Conservation (phyloP, 768 basidiomycete genomes). For the Mycena vulgaris region DNA sequence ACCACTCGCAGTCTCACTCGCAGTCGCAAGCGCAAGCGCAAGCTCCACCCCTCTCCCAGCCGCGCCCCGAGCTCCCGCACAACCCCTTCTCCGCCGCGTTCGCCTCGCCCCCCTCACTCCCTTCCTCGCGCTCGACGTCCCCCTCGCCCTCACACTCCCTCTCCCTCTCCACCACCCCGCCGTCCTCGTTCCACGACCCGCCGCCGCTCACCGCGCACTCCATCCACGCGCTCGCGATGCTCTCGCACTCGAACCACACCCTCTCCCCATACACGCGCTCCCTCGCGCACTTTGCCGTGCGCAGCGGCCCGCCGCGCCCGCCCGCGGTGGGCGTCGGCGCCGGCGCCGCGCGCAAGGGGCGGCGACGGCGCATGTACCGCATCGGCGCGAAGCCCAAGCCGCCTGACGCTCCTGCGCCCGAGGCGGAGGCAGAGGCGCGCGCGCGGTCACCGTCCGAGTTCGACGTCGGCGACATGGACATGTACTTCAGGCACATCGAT, state of each 20-base stretch:
- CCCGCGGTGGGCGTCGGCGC: constrained; percentile 20
- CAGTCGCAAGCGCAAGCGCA: constrained; percentile 50
- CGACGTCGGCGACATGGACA: constrained; percentile 69
- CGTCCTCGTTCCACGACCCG: constrained; percentile 58
- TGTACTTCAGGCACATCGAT: constrained; percentile 61
- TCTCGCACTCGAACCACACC: constrained; percentile 93
- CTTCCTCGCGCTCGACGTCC: constrained; percentile 37
- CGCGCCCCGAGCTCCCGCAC: constrained; percentile 38
- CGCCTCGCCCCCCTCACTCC: constrained; percentile 31
- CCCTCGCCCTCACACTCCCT: constrained; percentile 38
- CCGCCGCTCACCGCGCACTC: constrained; percentile 79
- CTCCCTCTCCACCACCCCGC: constrained; percentile 40
- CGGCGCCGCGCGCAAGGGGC: constrained; percentile 31
- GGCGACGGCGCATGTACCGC: constrained; percentile 34
- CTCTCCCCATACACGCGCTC: constrained; percentile 94
- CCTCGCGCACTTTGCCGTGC: constrained; percentile 92
- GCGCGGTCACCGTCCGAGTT: constrained; percentile 63
- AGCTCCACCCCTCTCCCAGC: constrained; percentile 32
- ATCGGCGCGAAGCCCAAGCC: constrained; percentile 13
- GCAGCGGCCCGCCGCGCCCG: constrained; percentile 83
- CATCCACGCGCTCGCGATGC: constrained; percentile 88
- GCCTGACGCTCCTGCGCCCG: background rate
- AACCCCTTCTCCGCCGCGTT: constrained; percentile 39
- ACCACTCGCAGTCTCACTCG: constrained; percentile 91
- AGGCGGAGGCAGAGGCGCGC: background rate